phyloP scores from a whole-genome alignment of 31 red algal genomes.

The Asparagopsis taxiformis region DNA sequence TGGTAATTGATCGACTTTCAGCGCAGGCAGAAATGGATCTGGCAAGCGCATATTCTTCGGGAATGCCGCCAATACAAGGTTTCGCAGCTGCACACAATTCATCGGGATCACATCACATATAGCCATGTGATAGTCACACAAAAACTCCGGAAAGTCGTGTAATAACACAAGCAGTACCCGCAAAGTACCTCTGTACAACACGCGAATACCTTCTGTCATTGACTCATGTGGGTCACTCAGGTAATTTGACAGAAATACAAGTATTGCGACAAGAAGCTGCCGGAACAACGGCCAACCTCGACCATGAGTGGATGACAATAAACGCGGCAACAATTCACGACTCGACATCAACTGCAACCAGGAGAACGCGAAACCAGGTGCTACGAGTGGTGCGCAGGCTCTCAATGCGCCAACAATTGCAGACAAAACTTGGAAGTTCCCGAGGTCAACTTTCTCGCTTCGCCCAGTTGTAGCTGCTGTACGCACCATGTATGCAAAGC shows the following conservation, averaged over 20 bases:
- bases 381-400: constrained; percentile 48
- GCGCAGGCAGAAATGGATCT: constrained; percentile 83
- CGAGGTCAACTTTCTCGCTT: constrained; percentile 15
- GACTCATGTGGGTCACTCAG: constrained; percentile 46
- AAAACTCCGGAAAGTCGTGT: constrained; percentile 98
- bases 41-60: constrained; percentile 89
- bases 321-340: constrained; percentile 65
- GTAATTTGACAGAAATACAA: constrained; percentile 76
- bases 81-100: constrained; percentile 89
- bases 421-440: constrained; percentile 52
- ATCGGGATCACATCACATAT: constrained; percentile 83
- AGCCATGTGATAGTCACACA: constrained; percentile 84
- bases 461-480: constrained; percentile 1
- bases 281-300: constrained; percentile 79
- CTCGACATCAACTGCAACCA: constrained; percentile 88
- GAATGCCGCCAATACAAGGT: constrained; percentile 87
- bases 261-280: constrained; percentile 63
- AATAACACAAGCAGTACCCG: constrained; percentile 82
- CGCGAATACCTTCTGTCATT: constrained; percentile 56
- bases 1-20: constrained; percentile 80
- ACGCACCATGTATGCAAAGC: constrained; percentile 20
- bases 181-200: constrained; percentile 78
- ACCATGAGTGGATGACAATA: constrained; percentile 38
- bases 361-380: constrained; percentile 82
- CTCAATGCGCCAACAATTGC: constrained; percentile 61